A percentile compares a stretch with the other conserved stretches of the same genome.
These are phyloP conservation scores for Mucor piriformis DNA, from an alignment of 371 early-diverging fungal genomes.

Conservation along the genomic window DNA sequence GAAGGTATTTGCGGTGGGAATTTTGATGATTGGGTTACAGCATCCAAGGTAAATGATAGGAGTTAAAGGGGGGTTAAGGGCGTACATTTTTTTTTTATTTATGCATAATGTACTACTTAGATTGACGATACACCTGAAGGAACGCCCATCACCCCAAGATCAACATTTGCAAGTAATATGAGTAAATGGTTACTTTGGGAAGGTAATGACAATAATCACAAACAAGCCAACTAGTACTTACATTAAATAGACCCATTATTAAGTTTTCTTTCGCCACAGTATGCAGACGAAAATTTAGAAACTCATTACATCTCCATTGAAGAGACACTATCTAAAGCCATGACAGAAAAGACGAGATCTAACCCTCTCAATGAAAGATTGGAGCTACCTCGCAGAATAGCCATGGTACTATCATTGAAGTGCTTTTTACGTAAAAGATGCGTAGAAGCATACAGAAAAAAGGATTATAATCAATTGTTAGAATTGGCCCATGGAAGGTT, in stretches of 20 bases:
- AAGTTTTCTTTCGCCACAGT: conserved; percentile 78
- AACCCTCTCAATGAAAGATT: conserved; percentile 75
- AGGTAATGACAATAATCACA: conserved; percentile 38
- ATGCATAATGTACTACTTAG: conserved; percentile 29
- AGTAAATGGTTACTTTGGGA: conserved; percentile 91
- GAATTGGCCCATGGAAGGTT: conserved; percentile 54
- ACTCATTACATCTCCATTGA: conserved; percentile 63
- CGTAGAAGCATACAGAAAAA: conserved; percentile 64
- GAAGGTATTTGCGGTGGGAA: conserved; percentile 80
- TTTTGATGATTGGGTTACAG: conserved; percentile 74
- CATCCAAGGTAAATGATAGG: conserved; percentile 57
- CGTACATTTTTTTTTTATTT: conserved; percentile 1
- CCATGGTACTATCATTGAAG: conserved; percentile 71
- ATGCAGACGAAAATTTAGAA: conserved; percentile 65
- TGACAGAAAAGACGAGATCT: conserved; percentile 37
- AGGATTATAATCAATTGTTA: conserved; percentile 51
- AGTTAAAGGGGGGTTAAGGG: not conserved
- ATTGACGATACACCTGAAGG: conserved; percentile 59
- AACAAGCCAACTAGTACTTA: not conserved
- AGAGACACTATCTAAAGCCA: conserved; percentile 47
- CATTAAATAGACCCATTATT: conserved; percentile 68
- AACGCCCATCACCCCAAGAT: conserved; percentile 46
- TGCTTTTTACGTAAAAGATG: conserved; percentile 67
- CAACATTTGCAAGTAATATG: conserved; percentile 72
- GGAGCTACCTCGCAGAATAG: conserved; percentile 69